phyloP scores from a whole-genome alignment of 768 basidiomycete genomes.

The Rhodocollybia butyracea region DNA sequence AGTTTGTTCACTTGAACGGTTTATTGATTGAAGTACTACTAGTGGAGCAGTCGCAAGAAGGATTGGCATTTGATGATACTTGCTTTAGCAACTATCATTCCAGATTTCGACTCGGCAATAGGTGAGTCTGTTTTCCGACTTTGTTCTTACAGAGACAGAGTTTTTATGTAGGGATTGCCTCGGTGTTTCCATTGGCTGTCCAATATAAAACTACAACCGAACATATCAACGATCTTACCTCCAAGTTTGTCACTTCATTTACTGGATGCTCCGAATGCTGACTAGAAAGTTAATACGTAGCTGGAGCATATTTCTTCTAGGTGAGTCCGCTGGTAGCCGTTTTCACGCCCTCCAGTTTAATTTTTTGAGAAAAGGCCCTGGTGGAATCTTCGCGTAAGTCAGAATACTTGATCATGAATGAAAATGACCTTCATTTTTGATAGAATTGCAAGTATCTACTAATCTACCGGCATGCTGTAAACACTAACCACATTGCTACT shows the following conservation, averaged over 20 bases:
- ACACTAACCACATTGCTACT: no score
- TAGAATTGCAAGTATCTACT: no score
- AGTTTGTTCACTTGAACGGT: no score
- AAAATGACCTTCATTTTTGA: no score
- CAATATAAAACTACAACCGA: conserved; percentile 48
- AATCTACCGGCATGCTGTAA: no score
- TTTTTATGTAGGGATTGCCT: conserved; percentile 41
- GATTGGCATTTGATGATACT: conserved; percentile 47
- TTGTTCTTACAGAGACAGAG: neutral
- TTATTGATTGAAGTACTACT: no score
- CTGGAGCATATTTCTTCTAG: conserved; percentile 40
- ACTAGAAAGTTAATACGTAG: conserved; percentile 15
- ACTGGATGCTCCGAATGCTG: neutral
- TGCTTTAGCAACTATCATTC: conserved; percentile 56
- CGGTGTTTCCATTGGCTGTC: conserved; percentile 53
- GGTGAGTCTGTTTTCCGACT: conserved; percentile 20
- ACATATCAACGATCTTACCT: conserved; percentile 55
- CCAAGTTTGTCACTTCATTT: conserved; percentile 27
- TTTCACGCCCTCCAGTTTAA: no score
- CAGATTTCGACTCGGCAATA: conserved; percentile 59
- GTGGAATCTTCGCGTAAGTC: no score
- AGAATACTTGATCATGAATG: no score
- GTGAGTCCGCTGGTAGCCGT: no score
- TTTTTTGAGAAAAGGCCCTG: no score
- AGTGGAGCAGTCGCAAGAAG: conserved; percentile 49